Evolutionary conservation across 306 rosid genomes (phyloP).

Genomic region (Fagus sylvatica): DNA sequence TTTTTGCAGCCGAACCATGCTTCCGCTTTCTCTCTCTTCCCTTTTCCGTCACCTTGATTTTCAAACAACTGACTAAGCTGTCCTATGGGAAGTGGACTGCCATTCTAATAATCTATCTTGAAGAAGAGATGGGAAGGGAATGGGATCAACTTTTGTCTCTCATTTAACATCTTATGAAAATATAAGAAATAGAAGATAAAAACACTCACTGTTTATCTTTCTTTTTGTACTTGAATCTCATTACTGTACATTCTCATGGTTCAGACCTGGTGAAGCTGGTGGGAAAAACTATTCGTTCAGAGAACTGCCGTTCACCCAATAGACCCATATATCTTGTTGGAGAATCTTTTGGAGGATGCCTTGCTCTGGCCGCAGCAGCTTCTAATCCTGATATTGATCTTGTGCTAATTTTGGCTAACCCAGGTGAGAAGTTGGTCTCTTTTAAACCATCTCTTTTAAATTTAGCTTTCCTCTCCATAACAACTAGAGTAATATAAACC

Average conservation of each 20-base stretch:
- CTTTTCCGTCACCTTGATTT: too few relatives aligned
- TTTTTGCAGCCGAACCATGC: too few relatives aligned
- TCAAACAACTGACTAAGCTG: not conserved
- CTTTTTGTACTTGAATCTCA: not conserved
- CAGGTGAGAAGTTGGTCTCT: constrained; percentile 46
- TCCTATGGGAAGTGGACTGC: not conserved
- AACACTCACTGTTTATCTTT: not conserved
- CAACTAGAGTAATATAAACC: too few relatives aligned
- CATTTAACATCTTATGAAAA: not conserved
- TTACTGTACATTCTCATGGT: constrained; percentile 14
- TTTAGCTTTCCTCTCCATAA: not conserved
- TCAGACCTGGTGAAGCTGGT: constrained; percentile 78
- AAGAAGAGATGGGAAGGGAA: constrained; percentile 16
- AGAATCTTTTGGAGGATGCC: constrained; percentile 86
- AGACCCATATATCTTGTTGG: constrained; percentile 88
- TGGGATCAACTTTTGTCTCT: not conserved
- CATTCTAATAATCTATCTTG: not conserved
- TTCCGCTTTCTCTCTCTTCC: too few relatives aligned
- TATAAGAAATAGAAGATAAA: not conserved
- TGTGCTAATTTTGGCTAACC: constrained; percentile 76
- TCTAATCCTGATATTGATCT: constrained; percentile 76
- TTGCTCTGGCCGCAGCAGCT: constrained; percentile 85
- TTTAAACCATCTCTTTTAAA: not conserved
- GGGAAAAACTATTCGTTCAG: constrained; percentile 53
- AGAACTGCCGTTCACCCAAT: constrained; percentile 52